A percentile compares a stretch with the other conserved stretches of the same genome.
These are phyloP conservation scores for Leccinum barrowsii DNA, from an alignment of 768 basidiomycete species.

Conservation along the genomic window DNA sequence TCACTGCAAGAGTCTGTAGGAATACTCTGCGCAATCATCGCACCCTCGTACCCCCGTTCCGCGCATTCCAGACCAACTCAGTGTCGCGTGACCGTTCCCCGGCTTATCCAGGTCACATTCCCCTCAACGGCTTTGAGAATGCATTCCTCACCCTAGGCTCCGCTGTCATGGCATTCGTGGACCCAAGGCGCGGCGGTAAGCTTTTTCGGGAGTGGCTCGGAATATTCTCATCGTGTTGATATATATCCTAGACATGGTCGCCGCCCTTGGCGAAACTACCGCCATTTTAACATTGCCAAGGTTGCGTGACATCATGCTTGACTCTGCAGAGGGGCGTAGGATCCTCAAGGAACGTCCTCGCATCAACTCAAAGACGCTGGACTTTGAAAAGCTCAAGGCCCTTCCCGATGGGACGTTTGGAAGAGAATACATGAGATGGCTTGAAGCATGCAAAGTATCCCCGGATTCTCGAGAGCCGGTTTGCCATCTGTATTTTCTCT, in stretches of 20 bases:
- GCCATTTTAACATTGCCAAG: conserved; percentile 74
- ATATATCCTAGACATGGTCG: conserved; percentile 78
- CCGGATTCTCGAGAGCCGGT: conserved; percentile 94
- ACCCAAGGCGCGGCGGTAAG: conserved; percentile 85
- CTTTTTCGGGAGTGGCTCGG: neutral
- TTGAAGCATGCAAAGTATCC: conserved; percentile 81
- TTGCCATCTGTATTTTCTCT: conserved; percentile 19
- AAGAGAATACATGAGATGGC: conserved; percentile 83
- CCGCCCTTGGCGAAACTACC: conserved; percentile 90
- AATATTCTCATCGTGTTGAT: neutral
- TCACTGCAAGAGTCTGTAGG: neutral
- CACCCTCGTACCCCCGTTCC: conserved; percentile 2
- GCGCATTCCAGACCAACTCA: conserved; percentile 12
- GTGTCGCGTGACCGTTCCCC: conserved; percentile 29
- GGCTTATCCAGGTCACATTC: conserved; percentile 77
- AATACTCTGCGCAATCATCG: neutral
- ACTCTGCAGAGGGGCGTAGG: conserved; percentile 74
- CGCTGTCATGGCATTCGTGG: conserved; percentile 73
- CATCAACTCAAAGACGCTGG: conserved; percentile 71
- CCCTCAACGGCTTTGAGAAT: conserved; percentile 78
- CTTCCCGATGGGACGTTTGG: conserved; percentile 84
- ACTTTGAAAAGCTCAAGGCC: conserved; percentile 61
- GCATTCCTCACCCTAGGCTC: conserved; percentile 83
- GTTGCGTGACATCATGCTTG: conserved; percentile 74
- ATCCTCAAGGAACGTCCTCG: conserved; percentile 83